These are phyloP conservation scores for Botrytis pseudocinerea DNA, from an alignment of 2,329 filamentous ascomycete genomes.

Conservation along the genomic window DNA sequence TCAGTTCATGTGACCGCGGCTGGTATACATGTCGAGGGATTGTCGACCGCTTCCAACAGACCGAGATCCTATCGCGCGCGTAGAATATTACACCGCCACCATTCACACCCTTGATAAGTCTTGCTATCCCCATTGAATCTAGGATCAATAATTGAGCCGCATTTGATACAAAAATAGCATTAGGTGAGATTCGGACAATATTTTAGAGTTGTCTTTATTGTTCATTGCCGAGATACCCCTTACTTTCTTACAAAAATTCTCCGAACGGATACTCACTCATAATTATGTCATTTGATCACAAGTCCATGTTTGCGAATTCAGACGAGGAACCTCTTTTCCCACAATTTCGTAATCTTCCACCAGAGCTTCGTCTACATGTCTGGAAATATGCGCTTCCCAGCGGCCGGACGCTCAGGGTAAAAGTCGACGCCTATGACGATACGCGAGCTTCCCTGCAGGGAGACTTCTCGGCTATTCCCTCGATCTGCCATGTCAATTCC, in stretches of 20 bases:
- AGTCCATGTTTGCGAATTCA: fast-evolving
- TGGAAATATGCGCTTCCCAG: conserved; percentile 6
- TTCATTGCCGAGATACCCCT: background rate
- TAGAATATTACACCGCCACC: background rate
- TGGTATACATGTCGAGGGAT: background rate
- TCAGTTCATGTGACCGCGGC: background rate
- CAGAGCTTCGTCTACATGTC: conserved; percentile 5
- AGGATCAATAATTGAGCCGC: background rate
- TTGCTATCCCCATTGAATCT: background rate
- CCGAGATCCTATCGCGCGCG: background rate
- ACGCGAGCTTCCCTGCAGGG: background rate
- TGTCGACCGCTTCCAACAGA: background rate
- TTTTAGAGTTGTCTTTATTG: background rate
- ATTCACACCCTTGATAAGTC: background rate
- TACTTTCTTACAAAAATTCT: background rate
- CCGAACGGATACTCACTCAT: no score
- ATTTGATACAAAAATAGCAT: background rate
- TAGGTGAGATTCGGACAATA: background rate
- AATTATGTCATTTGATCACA: background rate
- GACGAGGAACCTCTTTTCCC: background rate
- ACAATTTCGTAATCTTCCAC: background rate
- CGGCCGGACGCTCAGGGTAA: conserved; percentile 5
- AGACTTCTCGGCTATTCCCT: conserved; percentile 28
- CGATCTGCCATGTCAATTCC: conserved; percentile 24
- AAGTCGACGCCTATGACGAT: conserved; percentile 6